A percentile compares a stretch with the other conserved stretches of the same genome.
phyloP scores from a whole-genome alignment of 768 basidiomycete genomes.

The Exidia glandulosa region DNA sequence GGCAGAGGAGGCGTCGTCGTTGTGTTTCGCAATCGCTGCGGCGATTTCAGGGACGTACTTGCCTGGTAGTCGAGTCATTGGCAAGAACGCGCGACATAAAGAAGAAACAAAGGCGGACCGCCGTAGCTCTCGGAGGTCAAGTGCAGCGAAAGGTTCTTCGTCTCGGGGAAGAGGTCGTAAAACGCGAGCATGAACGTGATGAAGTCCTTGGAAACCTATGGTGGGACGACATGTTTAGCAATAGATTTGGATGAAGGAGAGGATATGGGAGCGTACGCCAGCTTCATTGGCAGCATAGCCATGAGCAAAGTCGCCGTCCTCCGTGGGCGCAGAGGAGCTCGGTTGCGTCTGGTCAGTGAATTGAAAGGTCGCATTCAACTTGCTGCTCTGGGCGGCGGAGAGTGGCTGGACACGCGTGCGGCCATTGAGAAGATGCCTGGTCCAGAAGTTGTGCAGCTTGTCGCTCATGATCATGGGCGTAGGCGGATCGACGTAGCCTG shows the following conservation, averaged over 20 bases:
- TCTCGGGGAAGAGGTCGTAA: not conserved
- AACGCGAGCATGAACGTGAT: not conserved
- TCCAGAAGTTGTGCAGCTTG: not conserved
- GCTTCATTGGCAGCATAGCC: not conserved
- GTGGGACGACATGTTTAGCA: too few relatives aligned
- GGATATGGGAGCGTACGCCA: not conserved
- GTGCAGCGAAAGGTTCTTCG: not conserved
- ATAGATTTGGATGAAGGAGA: too few relatives aligned
- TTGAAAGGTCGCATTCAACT: too few relatives aligned
- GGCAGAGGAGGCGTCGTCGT: not conserved
- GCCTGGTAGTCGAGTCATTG: too few relatives aligned
- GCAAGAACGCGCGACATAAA: too few relatives aligned
- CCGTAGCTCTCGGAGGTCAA: not conserved
- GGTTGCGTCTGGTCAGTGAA: too few relatives aligned
- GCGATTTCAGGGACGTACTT: not conserved
- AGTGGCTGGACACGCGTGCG: not conserved
- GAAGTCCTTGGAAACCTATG: not conserved
- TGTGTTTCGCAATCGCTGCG: not conserved
- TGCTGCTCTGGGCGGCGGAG: too few relatives aligned
- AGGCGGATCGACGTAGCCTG: not conserved
- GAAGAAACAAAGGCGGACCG: not conserved
- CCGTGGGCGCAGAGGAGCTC: not conserved
- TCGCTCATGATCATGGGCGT: not conserved
- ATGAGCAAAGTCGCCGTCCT: not conserved
- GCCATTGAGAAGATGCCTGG: not conserved